Conservation (phyloP, 352 stramenopile genomes). For the Hyaloperonospora brassicae region DNA sequence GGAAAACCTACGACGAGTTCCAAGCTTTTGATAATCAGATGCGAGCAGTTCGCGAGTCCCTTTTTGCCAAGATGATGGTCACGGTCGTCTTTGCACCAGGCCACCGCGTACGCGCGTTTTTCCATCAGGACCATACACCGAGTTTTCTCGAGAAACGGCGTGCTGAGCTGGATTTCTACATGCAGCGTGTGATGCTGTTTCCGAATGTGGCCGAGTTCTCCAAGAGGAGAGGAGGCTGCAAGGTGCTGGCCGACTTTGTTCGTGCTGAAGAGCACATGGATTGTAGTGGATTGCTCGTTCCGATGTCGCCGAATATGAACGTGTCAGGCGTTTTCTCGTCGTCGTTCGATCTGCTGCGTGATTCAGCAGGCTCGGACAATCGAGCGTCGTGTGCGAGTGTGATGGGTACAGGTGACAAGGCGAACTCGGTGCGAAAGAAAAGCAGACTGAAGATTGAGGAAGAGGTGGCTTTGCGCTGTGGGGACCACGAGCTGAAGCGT, state of each 20-base stretch:
- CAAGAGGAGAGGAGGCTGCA: conserved; percentile 34
- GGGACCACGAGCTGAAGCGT: conserved; percentile 44
- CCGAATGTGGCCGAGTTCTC: conserved; percentile 58
- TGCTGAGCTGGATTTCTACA: conserved; percentile 76
- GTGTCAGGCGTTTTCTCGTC: conserved; percentile 23
- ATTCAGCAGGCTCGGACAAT: conserved; percentile 25
- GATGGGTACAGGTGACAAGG: conserved; percentile 13
- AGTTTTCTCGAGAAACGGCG: conserved; percentile 69
- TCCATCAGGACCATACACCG: conserved; percentile 59
- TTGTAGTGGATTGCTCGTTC: conserved; percentile 24
- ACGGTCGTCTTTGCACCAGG: conserved; percentile 64
- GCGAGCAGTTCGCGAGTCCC: conserved; percentile 36
- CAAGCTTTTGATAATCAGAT: conserved; percentile 60
- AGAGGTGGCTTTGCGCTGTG: conserved; percentile 38
- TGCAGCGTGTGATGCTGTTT: conserved; percentile 76
- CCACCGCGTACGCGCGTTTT: conserved; percentile 64
- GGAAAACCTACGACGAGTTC: conserved; percentile 78
- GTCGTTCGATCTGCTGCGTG: conserved; percentile 16
- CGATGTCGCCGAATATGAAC: conserved; percentile 17
- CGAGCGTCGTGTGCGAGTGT: conserved; percentile 19
- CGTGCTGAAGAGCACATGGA: conserved; percentile 39
- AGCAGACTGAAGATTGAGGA: conserved; percentile 67
- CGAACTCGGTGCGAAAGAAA: conserved; percentile 29
- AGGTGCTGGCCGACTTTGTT: conserved; percentile 61
- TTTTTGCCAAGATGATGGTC: conserved; percentile 79